Evolutionary conservation across 2,329 filamentous ascomycete species (phyloP), one percentile per base, ranked within the genome.

Genomic region (Phaeosphaeria sp.): DNA sequence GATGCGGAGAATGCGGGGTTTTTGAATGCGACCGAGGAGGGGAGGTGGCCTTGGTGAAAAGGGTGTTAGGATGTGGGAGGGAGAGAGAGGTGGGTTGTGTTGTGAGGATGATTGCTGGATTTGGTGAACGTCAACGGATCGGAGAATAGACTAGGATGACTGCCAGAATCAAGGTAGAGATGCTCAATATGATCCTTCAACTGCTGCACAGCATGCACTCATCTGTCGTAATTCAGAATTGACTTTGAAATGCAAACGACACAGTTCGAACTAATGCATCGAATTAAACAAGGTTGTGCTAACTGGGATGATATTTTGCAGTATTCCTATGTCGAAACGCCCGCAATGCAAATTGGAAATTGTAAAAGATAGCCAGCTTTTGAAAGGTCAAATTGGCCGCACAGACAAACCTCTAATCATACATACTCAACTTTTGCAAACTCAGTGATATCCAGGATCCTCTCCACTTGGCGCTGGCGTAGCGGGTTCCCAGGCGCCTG

Each of bases 401-500:
- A 11, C 55, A 33, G 42, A 39, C 27, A 15, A 24, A 36, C 6
- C 25, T 20, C 20, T 25, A 42, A 55, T 60, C 47, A 48, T 56
- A 60, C 54, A 58, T 27, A 21, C 21, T 11, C 22, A 17, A 18
- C 25, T 27, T 25, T 17, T 9, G 11, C 25, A 6, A 17, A 45
- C 30, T 64, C 66, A 70, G 51, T 69, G 65, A 50, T 70, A 70
- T 1, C 66, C 62, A 8, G 65, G 68, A 40, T 71, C 64, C 50
- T 67, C 68, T 18, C 66, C 68, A 36, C 66, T 68, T n/a, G 68
- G 65, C 43, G 66, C 68, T 24, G 68, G 68, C 18, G 68, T 71
- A 6, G 80, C 81, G 4, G 88, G 88, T 1, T 86, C 87, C 56
- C 81, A 83, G 15, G 78, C 80, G 9, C 81, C 81, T 4, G 87